These are phyloP conservation scores for Sclerotiophoma versabilis DNA, from an alignment of 2,329 filamentous ascomycete species.

Conservation along the genomic window DNA sequence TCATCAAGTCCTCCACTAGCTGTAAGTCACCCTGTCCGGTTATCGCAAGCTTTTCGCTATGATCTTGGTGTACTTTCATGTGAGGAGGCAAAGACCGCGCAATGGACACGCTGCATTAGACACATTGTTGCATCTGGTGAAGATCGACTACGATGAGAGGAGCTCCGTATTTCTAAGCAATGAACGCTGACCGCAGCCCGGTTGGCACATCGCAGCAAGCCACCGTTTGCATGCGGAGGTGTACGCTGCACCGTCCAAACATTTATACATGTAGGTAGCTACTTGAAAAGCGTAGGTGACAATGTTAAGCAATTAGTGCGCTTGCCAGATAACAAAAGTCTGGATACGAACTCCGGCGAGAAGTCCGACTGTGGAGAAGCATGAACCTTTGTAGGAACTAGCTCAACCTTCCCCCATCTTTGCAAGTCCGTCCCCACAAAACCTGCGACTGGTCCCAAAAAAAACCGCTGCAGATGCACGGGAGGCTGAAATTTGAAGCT, in stretches of 20 bases:
- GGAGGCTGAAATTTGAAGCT: not conserved
- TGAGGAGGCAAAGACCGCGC: not conserved
- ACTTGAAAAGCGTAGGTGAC: too few relatives aligned
- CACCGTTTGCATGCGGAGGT: not conserved
- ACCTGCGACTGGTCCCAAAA: not conserved
- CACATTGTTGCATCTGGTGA: not conserved
- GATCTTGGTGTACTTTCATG: too few relatives aligned
- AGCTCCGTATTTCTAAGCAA: slow-evolving; percentile 9
- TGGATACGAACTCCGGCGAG: slow-evolving; percentile 4
- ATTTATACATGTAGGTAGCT: too few relatives aligned
- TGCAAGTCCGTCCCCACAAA: slow-evolving; percentile 8
- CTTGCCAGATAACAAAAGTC: too few relatives aligned
- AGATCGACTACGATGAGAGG: slow-evolving; percentile 10
- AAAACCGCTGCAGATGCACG: not conserved
- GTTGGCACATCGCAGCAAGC: not conserved
- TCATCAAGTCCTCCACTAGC: too few relatives aligned
- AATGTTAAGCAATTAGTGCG: too few relatives aligned
- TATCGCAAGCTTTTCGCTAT: too few relatives aligned
- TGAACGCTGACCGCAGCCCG: slow-evolving; percentile 18
- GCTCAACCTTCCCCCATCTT: too few relatives aligned
- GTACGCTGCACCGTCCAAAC: not conserved
- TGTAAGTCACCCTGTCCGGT: too few relatives aligned
- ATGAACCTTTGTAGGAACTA: not conserved
- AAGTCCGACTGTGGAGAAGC: slow-evolving; percentile 17
- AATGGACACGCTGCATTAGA: not conserved